Base-by-base conservation (phyloP, 768 basidiomycete genomes). In the Rhodotorula babjevae region DNA sequence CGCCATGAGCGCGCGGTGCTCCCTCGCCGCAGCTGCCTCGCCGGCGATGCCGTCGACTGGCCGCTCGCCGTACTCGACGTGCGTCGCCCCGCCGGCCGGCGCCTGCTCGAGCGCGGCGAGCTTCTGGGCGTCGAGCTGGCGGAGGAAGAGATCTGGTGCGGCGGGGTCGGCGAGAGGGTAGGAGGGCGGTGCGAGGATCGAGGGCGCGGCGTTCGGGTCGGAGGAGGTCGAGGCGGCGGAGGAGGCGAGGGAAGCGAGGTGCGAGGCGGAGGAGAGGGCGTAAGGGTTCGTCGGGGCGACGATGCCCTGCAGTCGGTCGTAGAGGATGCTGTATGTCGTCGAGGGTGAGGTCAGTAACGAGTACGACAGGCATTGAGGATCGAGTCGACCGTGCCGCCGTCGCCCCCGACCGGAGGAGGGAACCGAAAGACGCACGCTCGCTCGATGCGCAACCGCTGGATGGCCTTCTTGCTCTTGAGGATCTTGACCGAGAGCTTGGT, bases 401-500 rank as follows among this genome's bases (percentile, higher is more conserved):
- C n/a, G n/a, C n/a, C n/a, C n/a, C n/a, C n/a, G n/a, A n/a, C n/a
- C n/a, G n/a, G n/a, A n/a, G n/a, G n/a, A n/a, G n/a, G n/a, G n/a
- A n/a, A n/a, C n/a, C n/a, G n/a, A n/a, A 23, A 2, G 53, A 70
- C 73, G 57, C 19, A 74, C 74, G 75, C 65, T 29, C 75, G 71
- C 36, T 76, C 71, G 29, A 76, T 61, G 36, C 75, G 71, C 27
- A 76, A 29, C 21, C 75, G 68, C 60, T 76, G 75, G 62, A 76
- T 76, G 31, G 71, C 68, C 55, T 76, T 76, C 49, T 76, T 76
- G 65, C 75, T 76, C 68, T 72, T 72, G 25, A 76, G 49, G 44
- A 76, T 69, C 61, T 67, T 47, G 18, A 76, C 61, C 14, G 67
- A 66, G 0, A 76, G 71, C 62, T 76, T 76, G 2, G 68, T 73